phyloP scores from a whole-genome alignment of 2,329 filamentous ascomycete genomes.

The Sarocladiaceae sp. region DNA sequence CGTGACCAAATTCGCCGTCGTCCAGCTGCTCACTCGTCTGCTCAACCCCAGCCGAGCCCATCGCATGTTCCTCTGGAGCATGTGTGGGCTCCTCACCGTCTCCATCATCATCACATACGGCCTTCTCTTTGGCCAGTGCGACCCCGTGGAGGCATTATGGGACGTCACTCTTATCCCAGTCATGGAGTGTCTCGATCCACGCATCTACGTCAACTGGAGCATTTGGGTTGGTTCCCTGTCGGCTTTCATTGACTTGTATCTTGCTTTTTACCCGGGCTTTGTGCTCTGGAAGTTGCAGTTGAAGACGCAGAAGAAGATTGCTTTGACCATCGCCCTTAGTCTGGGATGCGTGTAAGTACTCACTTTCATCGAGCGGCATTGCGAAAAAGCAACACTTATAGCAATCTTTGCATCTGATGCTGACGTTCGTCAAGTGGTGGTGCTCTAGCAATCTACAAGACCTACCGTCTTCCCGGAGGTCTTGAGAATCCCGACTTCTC shows the following conservation, averaged over 20 bases:
- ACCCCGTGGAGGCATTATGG: slow-evolving; percentile 18
- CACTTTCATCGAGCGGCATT: too few relatives aligned
- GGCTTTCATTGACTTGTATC: slow-evolving; percentile 20
- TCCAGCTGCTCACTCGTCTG: slow-evolving; percentile 17
- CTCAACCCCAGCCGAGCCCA: slow-evolving; percentile 15
- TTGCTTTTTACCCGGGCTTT: slow-evolving; percentile 19
- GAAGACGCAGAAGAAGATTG: slow-evolving; percentile 19
- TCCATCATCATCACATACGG: slow-evolving; percentile 16
- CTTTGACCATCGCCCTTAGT: slow-evolving; percentile 19
- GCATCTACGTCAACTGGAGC: slow-evolving; percentile 15
- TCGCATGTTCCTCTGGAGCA: slow-evolving; percentile 18
- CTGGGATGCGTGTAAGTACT: slow-evolving; percentile 22
- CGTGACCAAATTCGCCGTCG: slow-evolving; percentile 24
- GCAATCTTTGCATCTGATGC: neutral
- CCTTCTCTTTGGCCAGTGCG: slow-evolving; percentile 20
- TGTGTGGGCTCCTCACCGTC: slow-evolving; percentile 18
- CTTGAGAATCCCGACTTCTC: slow-evolving; percentile 4
- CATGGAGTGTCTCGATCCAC: slow-evolving; percentile 14
- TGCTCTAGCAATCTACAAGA: slow-evolving; percentile 26
- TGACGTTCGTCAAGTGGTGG: slow-evolving; percentile 11
- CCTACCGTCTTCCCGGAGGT: slow-evolving; percentile 17
- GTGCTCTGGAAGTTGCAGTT: slow-evolving; percentile 19
- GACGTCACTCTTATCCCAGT: slow-evolving; percentile 9
- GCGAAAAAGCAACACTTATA: too few relatives aligned
- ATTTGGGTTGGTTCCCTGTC: slow-evolving; percentile 16